These are phyloP conservation scores for Oryza brachyantha DNA, from an alignment of 176 grass and related monocot genomes.

Conservation along the genomic window DNA sequence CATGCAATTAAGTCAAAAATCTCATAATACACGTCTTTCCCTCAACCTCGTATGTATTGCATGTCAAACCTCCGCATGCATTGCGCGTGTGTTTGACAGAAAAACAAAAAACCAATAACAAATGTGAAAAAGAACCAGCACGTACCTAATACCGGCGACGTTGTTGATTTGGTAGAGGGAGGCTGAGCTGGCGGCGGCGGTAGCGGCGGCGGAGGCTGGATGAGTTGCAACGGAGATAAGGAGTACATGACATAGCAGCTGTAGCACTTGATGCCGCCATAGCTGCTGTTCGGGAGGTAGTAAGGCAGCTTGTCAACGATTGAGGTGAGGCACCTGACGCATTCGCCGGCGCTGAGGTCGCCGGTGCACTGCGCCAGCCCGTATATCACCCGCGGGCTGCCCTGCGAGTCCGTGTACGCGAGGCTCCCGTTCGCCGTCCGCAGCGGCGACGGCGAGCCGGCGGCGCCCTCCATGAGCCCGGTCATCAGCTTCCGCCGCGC, in stretches of 20 bases:
- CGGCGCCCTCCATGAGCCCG: not conserved
- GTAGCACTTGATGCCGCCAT: not conserved
- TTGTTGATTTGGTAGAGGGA: too few relatives aligned
- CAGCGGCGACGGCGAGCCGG: not conserved
- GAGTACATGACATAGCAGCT: constrained; percentile 21
- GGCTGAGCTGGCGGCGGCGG: too few relatives aligned
- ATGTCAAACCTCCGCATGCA: too few relatives aligned
- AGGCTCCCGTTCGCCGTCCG: constrained; percentile 7
- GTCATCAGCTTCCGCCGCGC: not conserved
- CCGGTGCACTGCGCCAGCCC: constrained; percentile 39
- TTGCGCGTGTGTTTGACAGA: too few relatives aligned
- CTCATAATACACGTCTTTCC: too few relatives aligned
- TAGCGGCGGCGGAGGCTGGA: not conserved
- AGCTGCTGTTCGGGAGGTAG: not conserved
- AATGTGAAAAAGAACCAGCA: too few relatives aligned
- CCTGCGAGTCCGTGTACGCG: not conserved
- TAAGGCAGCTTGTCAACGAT: not conserved
- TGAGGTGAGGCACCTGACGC: not conserved
- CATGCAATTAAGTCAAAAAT: too few relatives aligned
- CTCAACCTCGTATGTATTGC: too few relatives aligned
- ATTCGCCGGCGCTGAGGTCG: constrained; percentile 4
- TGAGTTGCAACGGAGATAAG: not conserved
- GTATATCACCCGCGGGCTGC: not conserved
- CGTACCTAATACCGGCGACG: too few relatives aligned
- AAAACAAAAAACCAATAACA: too few relatives aligned